These are phyloP conservation scores for Bruguiera parviflora DNA, from an alignment of 345 rosid genomes.

Conservation along the genomic window DNA sequence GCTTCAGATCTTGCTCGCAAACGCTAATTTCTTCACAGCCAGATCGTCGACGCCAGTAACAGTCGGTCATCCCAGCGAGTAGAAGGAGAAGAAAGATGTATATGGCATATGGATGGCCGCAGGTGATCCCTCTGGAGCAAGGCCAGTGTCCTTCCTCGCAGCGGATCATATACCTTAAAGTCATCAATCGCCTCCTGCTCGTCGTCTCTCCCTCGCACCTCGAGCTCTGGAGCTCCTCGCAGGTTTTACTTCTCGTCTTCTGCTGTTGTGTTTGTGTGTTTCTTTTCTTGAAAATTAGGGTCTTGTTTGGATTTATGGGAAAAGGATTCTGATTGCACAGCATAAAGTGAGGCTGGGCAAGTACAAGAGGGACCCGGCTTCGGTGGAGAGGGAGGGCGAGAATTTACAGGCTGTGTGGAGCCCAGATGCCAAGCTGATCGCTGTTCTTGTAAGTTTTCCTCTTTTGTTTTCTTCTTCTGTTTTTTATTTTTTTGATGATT, in stretches of 20 bases:
- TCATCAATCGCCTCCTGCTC: slow-evolving; percentile 59
- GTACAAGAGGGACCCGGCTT: slow-evolving; percentile 71
- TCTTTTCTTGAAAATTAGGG: slow-evolving; percentile 7
- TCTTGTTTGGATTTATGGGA: slow-evolving; percentile 15
- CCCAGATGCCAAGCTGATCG: slow-evolving; percentile 75
- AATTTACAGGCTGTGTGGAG: slow-evolving; percentile 90
- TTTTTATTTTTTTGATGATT: neutral
- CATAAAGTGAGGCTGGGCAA: slow-evolving; percentile 89
- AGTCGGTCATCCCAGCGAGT: slow-evolving; percentile 18
- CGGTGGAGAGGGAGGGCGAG: slow-evolving; percentile 78
- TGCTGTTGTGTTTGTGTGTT: neutral
- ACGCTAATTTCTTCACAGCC: neutral
- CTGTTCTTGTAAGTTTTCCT: slow-evolving; percentile 64
- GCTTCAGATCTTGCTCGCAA: slow-evolving; percentile 22
- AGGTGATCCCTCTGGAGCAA: slow-evolving; percentile 77
- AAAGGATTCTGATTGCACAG: slow-evolving; percentile 29
- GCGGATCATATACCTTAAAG: slow-evolving; percentile 62
- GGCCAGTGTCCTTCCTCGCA: slow-evolving; percentile 72
- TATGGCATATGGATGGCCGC: slow-evolving; percentile 99
- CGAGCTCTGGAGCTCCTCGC: slow-evolving; percentile 88
- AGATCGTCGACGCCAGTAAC: slow-evolving; percentile 28
- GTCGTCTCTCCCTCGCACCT: slow-evolving; percentile 76
- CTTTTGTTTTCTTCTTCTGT: neutral
- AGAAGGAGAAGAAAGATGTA: slow-evolving; percentile 50
- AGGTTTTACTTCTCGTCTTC: slow-evolving; percentile 31